Evolutionary conservation across 495 filamentous ascomycete genomes (phyloP).

Genomic region (Xanthoparmelia taractica): DNA sequence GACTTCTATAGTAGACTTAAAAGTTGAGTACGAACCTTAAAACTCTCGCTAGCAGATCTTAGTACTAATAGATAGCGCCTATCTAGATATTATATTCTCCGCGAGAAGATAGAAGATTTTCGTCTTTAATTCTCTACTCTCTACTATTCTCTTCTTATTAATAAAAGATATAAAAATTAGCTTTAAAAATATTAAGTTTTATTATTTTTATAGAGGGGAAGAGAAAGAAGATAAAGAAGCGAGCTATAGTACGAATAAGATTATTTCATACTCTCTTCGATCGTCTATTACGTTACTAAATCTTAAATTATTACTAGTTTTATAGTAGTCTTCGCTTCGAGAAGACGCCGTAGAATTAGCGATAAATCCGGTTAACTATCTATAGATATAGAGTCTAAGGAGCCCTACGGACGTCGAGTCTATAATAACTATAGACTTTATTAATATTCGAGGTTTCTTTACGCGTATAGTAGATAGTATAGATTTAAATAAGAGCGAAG

Average conservation of each 20-base stretch:
- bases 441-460: too few species aligned
- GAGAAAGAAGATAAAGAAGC: not conserved
- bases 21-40: not conserved
- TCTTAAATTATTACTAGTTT: not conserved
- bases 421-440: too few species aligned
- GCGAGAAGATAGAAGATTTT: slow-evolving; percentile 7
- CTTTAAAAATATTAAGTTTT: not conserved
- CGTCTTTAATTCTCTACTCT: slow-evolving; percentile 2
- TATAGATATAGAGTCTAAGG: too few species aligned
- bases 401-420: too few species aligned
- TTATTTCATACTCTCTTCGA: not conserved
- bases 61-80: slow-evolving; percentile 7
- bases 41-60: not conserved
- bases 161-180: slow-evolving; percentile 4
- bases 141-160: slow-evolving; percentile 1
- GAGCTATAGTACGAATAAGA: not conserved
- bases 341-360: not conserved
- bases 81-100: slow-evolving; percentile 9
- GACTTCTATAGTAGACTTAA: not conserved
- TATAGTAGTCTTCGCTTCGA: not conserved
- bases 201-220: not conserved
- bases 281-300: not conserved
- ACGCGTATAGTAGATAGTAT: too few species aligned
- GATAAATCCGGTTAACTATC: not conserved
- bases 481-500: too few species aligned